Conservation (phyloP, 2,329 filamentous ascomycete species). For the Pseudocercospora musae region DNA sequence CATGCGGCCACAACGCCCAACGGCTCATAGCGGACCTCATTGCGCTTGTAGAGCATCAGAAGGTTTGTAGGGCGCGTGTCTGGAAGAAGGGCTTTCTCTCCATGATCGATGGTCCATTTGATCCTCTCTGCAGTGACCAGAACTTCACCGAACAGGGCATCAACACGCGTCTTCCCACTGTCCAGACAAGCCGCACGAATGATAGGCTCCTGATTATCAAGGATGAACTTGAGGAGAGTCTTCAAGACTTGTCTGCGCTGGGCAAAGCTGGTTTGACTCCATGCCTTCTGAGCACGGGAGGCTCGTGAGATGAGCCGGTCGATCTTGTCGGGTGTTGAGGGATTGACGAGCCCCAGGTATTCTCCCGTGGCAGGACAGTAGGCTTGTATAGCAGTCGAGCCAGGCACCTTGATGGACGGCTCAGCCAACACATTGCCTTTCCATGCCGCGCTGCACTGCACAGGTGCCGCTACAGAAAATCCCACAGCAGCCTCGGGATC, state of each 20-base stretch:
- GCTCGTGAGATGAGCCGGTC: conserved; percentile 75
- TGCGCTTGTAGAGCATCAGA: conserved; percentile 93
- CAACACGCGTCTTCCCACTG: conserved; percentile 93
- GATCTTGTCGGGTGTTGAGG: conserved; percentile 71
- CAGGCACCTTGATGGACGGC: conserved; percentile 62
- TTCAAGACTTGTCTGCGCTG: conserved; percentile 76
- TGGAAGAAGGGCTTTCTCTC: conserved; percentile 72
- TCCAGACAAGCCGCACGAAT: conserved; percentile 83
- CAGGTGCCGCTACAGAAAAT: conserved; percentile 52
- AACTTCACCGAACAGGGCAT: conserved; percentile 91
- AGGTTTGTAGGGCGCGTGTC: conserved; percentile 79
- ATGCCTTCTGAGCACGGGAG: conserved; percentile 68
- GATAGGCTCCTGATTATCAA: conserved; percentile 86
- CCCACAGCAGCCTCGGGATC: conserved; percentile 25
- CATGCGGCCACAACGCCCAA: conserved; percentile 88
- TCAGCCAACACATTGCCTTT: conserved; percentile 57
- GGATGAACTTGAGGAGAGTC: conserved; percentile 75
- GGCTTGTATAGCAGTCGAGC: conserved; percentile 70
- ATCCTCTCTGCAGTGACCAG: conserved; percentile 91
- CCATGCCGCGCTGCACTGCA: conserved; percentile 53
- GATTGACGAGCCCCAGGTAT: conserved; percentile 74
- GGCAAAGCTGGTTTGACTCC: conserved; percentile 73
- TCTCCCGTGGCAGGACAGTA: conserved; percentile 88
- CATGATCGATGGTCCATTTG: conserved; percentile 88
- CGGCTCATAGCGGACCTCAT: conserved; percentile 86